phyloP scores from a whole-genome alignment of 2,329 filamentous ascomycete genomes.

The Ophiocordyceps camponoti-leonardi region DNA sequence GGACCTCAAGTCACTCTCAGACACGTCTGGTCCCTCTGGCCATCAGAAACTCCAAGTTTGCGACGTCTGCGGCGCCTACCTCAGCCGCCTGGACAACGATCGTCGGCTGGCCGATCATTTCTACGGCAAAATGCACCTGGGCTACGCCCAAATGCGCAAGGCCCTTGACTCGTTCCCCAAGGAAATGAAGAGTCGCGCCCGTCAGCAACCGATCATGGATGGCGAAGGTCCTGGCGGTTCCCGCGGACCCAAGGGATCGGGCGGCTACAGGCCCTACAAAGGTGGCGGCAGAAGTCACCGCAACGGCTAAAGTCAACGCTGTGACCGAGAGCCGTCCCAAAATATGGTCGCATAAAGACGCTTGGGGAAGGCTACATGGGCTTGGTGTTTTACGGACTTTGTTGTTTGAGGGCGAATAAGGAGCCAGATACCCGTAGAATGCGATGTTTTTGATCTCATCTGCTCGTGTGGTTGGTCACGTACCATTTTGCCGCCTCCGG shows the following conservation, averaged over 20 bases:
- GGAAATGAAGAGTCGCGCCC: slow-evolving; percentile 60
- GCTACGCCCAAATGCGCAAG: slow-evolving; percentile 96
- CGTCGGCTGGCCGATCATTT: slow-evolving; percentile 89
- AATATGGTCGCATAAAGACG: not conserved
- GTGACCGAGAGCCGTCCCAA: not conserved
- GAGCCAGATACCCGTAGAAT: not conserved
- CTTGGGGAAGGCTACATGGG: not conserved
- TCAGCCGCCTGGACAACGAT: slow-evolving; percentile 86
- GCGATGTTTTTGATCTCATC: not conserved
- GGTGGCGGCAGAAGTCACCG: slow-evolving; percentile 30
- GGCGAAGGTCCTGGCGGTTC: slow-evolving; percentile 24
- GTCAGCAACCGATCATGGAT: slow-evolving; percentile 31
- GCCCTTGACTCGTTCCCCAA: slow-evolving; percentile 75
- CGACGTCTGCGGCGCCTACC: slow-evolving; percentile 93
- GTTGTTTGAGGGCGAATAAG: not conserved
- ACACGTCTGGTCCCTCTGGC: slow-evolving; percentile 81
- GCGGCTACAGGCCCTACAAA: slow-evolving; percentile 33
- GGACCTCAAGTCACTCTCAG: slow-evolving; percentile 76
- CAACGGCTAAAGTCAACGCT: slow-evolving; percentile 11
- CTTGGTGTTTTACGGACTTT: not conserved
- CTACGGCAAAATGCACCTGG: slow-evolving; percentile 98
- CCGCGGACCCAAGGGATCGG: slow-evolving; percentile 31
- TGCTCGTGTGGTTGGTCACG: no score
- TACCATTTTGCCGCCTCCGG: no score
- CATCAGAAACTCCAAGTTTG: slow-evolving; percentile 98